These are phyloP conservation scores for Kwoniella botswanensis DNA, from an alignment of 768 basidiomycete genomes.

Conservation along the genomic window DNA sequence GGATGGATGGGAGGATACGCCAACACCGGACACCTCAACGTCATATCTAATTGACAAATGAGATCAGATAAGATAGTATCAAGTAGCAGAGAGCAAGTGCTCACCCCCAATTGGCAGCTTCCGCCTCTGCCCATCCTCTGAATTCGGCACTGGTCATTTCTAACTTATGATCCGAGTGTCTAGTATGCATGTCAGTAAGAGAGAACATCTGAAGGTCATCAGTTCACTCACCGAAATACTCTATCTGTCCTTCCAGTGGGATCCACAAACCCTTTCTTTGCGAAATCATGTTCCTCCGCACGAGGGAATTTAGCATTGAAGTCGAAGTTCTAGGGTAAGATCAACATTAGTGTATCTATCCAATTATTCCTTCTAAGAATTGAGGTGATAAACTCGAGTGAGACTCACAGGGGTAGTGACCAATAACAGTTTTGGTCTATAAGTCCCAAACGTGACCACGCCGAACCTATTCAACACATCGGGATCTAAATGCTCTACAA, in stretches of 20 bases:
- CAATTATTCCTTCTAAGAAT: too few species aligned
- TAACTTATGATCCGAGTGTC: conserved; percentile 56
- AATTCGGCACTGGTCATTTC: conserved; percentile 59
- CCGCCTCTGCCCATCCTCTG: conserved; percentile 43
- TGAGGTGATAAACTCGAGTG: not conserved
- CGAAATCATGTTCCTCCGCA: conserved; percentile 35
- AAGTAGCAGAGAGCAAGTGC: conserved; percentile 19
- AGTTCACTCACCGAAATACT: conserved; percentile 52
- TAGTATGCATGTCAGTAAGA: conserved; percentile 12
- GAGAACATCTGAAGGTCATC: not conserved
- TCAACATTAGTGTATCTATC: not conserved
- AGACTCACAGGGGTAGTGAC: conserved; percentile 56
- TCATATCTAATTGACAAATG: conserved; percentile 39
- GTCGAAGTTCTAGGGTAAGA: conserved; percentile 43
- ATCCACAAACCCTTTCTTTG: conserved; percentile 53
- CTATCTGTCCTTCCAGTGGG: conserved; percentile 58
- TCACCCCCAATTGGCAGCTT: conserved; percentile 54
- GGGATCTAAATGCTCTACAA: conserved; percentile 58
- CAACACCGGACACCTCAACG: conserved; percentile 53
- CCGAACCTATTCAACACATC: conserved; percentile 54
- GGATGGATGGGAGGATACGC: conserved; percentile 50
- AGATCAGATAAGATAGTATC: conserved; percentile 2
- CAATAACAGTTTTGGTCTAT: conserved; percentile 53
- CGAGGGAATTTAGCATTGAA: conserved; percentile 59
- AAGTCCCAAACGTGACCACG: conserved; percentile 56